Percentiles rank a stretch among this genome's conserved stretches.
Evolutionary conservation across 192 early-diverging fungal species (phyloP).

Genomic region (Coemansia sp.): DNA sequence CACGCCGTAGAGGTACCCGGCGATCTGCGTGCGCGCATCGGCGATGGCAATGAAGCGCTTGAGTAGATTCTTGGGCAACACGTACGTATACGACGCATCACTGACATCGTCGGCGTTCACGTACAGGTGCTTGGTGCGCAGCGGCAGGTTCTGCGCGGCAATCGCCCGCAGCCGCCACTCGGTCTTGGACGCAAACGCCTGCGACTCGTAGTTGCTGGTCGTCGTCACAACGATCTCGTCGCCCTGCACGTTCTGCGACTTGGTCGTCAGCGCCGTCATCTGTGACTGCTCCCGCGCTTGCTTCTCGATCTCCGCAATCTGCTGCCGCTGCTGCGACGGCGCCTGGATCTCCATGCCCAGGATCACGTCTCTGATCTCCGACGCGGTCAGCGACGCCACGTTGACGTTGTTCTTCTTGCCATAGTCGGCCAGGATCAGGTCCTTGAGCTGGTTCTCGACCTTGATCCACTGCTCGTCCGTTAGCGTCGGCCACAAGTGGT

Average conservation of each 20-base stretch:
- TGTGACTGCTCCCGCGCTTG: conserved; percentile 89
- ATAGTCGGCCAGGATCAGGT: conserved; percentile 96
- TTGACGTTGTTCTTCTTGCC: conserved; percentile 99
- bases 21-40: conserved; percentile 92
- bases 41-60: conserved; percentile 94
- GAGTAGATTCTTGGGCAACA: conserved; percentile 96
- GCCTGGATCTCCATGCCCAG: conserved; percentile 99
- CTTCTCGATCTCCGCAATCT: conserved; percentile 98
- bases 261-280: conserved; percentile 90
- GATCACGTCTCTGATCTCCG: conserved; percentile 98
- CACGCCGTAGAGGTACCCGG: conserved; percentile 91
- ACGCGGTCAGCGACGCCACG: conserved; percentile 89
- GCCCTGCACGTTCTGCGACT: conserved; percentile 94
- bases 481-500: conserved; percentile 97
- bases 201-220: conserved; percentile 92
- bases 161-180: conserved; percentile 99
- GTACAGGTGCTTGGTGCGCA: conserved; percentile 95
- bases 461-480: conserved; percentile 96
- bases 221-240: conserved; percentile 99
- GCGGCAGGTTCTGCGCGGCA: conserved; percentile 88
- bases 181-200: conserved; percentile 97
- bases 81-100: conserved; percentile 91
- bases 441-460: conserved; percentile 91
- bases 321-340: conserved; percentile 90
- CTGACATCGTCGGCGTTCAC: conserved; percentile 94